These are phyloP conservation scores for Eucalyptus camaldulensis DNA, from an alignment of 345 rosid genomes.

Conservation along the genomic window DNA sequence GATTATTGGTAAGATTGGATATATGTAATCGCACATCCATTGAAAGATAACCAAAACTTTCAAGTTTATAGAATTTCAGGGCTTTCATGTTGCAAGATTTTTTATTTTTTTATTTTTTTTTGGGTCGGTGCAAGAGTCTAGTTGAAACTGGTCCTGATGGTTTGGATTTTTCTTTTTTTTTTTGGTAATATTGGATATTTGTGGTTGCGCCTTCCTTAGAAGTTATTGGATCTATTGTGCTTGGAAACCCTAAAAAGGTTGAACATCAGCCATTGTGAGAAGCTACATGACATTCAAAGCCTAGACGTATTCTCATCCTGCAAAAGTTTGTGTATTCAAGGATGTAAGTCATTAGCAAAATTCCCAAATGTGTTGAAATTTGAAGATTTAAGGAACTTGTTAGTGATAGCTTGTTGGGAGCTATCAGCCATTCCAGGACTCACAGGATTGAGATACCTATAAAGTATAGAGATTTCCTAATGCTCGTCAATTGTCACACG, in stretches of 20 bases:
- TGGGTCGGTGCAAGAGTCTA: not conserved
- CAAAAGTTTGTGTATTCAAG: not conserved
- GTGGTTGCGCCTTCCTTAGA: not conserved
- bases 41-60: not conserved
- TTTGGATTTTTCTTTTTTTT: not conserved
- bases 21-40: not conserved
- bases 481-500: not conserved
- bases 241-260: not conserved
- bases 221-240: not conserved
- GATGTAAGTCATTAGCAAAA: not conserved
- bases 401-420: not conserved
- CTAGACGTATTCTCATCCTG: not conserved
- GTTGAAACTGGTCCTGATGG: not conserved
- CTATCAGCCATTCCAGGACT: not conserved
- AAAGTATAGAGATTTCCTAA: not conserved
- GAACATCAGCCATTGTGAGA: not conserved
- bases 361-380: not conserved
- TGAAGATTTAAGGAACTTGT: not conserved
- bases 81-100: not conserved
- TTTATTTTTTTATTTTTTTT: too few relatives aligned
- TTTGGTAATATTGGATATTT: not conserved
- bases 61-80: not conserved
- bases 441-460: not conserved
- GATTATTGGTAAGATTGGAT: not conserved
- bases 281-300: not conserved